These are phyloP conservation scores for Wallacemonas rigidus DNA, from an alignment of 208 protist genomes.

Conservation along the genomic window DNA sequence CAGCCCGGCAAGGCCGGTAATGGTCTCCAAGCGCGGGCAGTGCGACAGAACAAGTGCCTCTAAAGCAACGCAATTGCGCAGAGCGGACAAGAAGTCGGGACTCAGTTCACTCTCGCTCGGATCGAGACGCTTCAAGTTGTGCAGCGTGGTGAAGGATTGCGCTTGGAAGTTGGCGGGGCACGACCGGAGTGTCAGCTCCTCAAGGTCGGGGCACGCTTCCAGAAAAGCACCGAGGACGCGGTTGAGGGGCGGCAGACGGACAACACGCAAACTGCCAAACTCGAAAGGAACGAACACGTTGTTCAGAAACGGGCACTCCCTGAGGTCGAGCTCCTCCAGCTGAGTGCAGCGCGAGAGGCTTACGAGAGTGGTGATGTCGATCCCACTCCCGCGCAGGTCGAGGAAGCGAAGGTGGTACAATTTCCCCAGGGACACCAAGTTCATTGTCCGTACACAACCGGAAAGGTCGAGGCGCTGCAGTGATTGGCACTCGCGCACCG, in stretches of 20 bases:
- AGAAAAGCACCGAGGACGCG: constrained; percentile 33
- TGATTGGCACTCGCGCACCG: constrained; percentile 20
- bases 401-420: constrained; percentile 38
- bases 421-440: constrained; percentile 34
- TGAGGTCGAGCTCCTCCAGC: constrained; percentile 45
- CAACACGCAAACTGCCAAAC: constrained; percentile 33
- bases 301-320: constrained; percentile 38
- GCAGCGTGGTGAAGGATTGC: constrained; percentile 21
- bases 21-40: constrained; percentile 24
- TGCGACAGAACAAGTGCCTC: constrained; percentile 30
- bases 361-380: constrained; percentile 47
- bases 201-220: constrained; percentile 39
- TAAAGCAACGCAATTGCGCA: constrained; percentile 21
- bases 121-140: constrained; percentile 28
- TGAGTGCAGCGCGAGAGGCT: constrained; percentile 38
- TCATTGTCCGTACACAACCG: constrained; percentile 34
- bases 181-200: constrained; percentile 31
- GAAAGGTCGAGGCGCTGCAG: constrained; percentile 38
- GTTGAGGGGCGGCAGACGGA: constrained; percentile 34
- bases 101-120: constrained; percentile 31
- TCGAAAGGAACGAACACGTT: constrained; percentile 36
- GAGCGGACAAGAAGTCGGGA: constrained; percentile 14
- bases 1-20: constrained; percentile 22
- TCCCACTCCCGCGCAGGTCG: constrained; percentile 42
- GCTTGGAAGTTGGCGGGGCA: constrained; percentile 35